Evolutionary conservation across 768 basidiomycete species (phyloP), one percentile per base, ranked within the genome.

Genomic region (Hortiboletus campestris): DNA sequence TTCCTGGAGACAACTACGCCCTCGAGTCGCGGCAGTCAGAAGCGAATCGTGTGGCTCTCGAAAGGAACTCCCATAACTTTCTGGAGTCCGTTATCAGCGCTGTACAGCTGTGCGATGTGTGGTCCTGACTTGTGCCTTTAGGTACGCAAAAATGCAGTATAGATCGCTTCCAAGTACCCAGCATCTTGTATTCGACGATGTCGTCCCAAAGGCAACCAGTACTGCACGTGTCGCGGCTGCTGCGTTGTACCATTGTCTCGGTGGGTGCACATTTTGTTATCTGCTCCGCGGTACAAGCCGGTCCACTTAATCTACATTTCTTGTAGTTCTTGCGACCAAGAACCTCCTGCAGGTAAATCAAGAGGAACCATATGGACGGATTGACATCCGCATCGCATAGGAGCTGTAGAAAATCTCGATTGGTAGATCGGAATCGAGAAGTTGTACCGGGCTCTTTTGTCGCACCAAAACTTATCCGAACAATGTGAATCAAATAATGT

Each of bases 201-300:
- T 93, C 34, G 86, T 84, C 11, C 89, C 89, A 11, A 79, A 73
- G 58, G 66, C 72, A 42, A 82, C 86, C 1, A 90, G 86, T 62
- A 89, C 86, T 5, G 78, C 82, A 11, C 89, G 85, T 65, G 87
- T 93, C 36, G 91, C 89, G 11, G 85, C 91, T 10, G 83, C 88
- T 16, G 91, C 84, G 5, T 86, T 94, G 68, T 91, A 94, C 69
- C 89, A 94, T 61, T 91, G 90, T 67, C 78, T 94, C 41, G 90
- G 91, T 91, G 55, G 36, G 79, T 68, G 34, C 17, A 14, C 17
- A 47, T 17, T 16, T 19, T 11, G 34, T 36, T 25, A 34, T 36
- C 14, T 29, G 44, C 29, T 28, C 17, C 2, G 31, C 7, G 11
- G 13, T 44, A 22, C 34, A 14, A n/a, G 34, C 36, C n/a, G 6